Base-by-base conservation (phyloP, 164 flowering plant species). In the Vitis vinifera region DNA sequence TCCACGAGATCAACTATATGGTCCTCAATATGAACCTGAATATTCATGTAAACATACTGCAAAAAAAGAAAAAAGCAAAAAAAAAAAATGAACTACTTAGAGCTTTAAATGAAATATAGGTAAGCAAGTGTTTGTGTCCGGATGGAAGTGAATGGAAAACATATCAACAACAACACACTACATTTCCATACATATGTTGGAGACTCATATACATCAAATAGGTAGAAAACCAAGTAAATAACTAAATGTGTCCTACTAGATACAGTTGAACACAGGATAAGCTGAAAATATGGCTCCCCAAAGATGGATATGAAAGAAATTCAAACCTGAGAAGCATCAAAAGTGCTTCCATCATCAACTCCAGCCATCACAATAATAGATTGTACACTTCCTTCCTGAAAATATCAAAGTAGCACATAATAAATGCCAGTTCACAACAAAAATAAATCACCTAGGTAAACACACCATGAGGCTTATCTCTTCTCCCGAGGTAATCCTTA, bases 251-350 rank as follows among this genome's bases (percentile, higher is more conserved):
- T 63, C 4, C 12, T 0, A 63, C 9, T 17, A 55, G 15, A 13
- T 50, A 50, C 13, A 64, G 9, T 51, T 37, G 7, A 50, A n/a
- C 52, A 56, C n/a, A 63, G 48, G n/a, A n/a, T 31, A 64, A 62
- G 15, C 14, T 8, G 29, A 59, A 65, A 51, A 65, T 29, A 11
- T 23, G 65, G 58, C 37, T 49, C 69, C 23, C 37, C 51, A 57
- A n/a, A 58, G 44, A 51, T 17, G 47, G 62, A 73, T 30, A 48
- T 27, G 8, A 65, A 61, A 68, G 5, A 19, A 71, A 55, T 50
- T 64, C 71, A 79, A 70, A 90, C 97, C 93, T 92, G 99, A 68
- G 90, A 87, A 80, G 86, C 62, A 66, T 89, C 94, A 82, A 95
- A 95, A 51, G 80, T 71, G 51, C 76, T 70, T 61, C 96, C 98